Base-by-base conservation (phyloP, 345 rosid genomes). In the Rubroshorea leprosula region DNA sequence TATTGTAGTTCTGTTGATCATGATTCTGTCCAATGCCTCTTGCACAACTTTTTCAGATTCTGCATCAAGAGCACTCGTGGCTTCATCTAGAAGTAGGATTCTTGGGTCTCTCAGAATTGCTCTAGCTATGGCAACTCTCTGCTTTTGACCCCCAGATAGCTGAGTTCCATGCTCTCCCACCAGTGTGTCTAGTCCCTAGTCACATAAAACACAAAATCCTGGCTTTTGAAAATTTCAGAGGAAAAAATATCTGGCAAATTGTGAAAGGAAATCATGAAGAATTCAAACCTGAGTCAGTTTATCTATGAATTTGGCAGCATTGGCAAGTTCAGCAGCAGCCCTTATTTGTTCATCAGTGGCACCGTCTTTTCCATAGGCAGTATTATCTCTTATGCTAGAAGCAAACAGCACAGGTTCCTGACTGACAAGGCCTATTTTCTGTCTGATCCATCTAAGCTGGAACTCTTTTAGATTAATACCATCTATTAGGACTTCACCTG, bases 121-220 rank as follows among this genome's bases (percentile, higher is more conserved):
- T 66, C 97, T 83, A 0, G 97, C 90, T 24, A 90, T 87, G 0
- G 97, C 97, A 51, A 89, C 73, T 62, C 97, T 80, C 74, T 92
- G 97, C 63, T 92, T 92, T 62, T 92, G 98, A 19, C 98, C 98
- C 5, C 98, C 98, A 0, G 97, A 89, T 41, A 92, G 80, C 71
- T 84, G 95, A 24, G 89, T 85, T 58, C 98, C 95, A 50, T 85
- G 95, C 70, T 92, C 97, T 18, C 98, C 98, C 4, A 83, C 95
- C 96, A 82, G 72, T 5, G 98, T 89, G 65, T 89, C 93, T 24
- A 86, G 57, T 45, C 97, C 98, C 75, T 86, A 20, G 0, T n/a
- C n/a, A 35, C 41, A 35, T 3, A 35, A 35, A 35, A 41, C 4
- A 15, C 49, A 39, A 23, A 39, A 49, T 26, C n/a, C 43, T 41